Base-by-base conservation (phyloP, 257 asterid species). In the Ajuga chamaepitys region DNA sequence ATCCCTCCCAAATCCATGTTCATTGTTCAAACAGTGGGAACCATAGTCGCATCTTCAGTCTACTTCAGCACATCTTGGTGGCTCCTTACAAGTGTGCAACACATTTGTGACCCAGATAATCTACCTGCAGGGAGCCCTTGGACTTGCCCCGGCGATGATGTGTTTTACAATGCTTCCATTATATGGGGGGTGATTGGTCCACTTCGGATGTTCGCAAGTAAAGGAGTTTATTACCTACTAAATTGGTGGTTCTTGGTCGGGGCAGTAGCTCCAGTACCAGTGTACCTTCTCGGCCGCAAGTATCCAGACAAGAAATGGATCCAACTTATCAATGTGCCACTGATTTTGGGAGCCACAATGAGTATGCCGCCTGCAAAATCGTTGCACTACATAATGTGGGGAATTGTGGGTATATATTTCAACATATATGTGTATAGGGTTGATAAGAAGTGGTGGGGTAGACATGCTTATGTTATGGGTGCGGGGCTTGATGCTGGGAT, bases 161-260 rank as follows among this genome's bases (percentile, higher is more conserved):
- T 86, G 2, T 88, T 83, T 74, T 91, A 84, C 71, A 86, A 78
- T 10, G 89, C 98, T 5, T 86, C 98, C 17, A 85, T 91, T 69
- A 83, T 91, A 58, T 91, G 98, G 98, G 98, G 98, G 1, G 80
- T 91, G 17, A 80, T 88, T 0, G 95, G 98, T 8, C 98, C 98
- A 0, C 74, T 70, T 0, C 68, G 86, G 3, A 84, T 88, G 77
- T 91, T 91, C 58, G 81, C 88, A 1, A 8, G 69, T 54, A 51
- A 65, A 16, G 98, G 96, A 0, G 77, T 85, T 16, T 91, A 91
- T 55, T 75, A 83, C 0, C 51, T 64, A 30, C 42, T 86, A 12
- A 86, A 86, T 46, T 86, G 93, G 93, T 72, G 82, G 78, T 91
- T 91, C 85, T 62, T 85, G 5, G 40, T 52, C 12, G 98, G 98